Base-by-base conservation (phyloP, 2,329 filamentous ascomycete genomes). In the Lachnellula cervina region DNA sequence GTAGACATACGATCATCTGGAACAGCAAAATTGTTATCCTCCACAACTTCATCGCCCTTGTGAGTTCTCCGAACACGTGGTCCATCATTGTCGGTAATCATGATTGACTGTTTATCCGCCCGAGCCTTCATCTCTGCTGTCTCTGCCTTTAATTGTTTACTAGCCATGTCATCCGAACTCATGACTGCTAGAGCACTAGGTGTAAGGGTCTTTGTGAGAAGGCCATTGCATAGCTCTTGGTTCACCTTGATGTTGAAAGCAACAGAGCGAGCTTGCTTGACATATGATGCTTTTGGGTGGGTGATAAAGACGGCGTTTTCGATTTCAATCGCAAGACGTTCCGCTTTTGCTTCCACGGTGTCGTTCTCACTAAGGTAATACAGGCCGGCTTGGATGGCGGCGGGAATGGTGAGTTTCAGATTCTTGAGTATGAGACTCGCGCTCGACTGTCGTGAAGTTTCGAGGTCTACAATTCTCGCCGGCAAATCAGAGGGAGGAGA, bases 1-100 rank as follows among this genome's bases (percentile, higher is more conserved):
- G 61, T 63, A 42, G 65, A 53, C 45, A 61, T 67, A n/a, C 51
- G 63, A 40, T 67, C 68, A 44, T 51, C 54, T 11, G 73, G 68
- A 42, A 73, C 73, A 56, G 68, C 67, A 59, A 78, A 72, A 49
- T 73, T 78, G 35, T 95, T 90, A 46, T 88, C 84, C 59, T 93
- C 91, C 16, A 97, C 80, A 16, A 96, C 72, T 69, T 97, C 94
- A 56, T 97, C 92, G 13, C 94, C 94, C 72, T 97, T 97, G 75
- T 97, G 93, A 2, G 93, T 97, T 63, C 89, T 85, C 65, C 91
- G 83, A 55, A 97, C 86, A 3, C 91, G 84, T 4, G 92, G 88
- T 1, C 83, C 90, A 49, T 67, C 48, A 32, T 83, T 80, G 17
- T 88, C 84, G 19, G 89, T 83, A 14, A 90, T 82, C 57, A 93